Evolutionary conservation across 805 yeast genomes (phyloP).

Genomic region (Sugiyamaella smithiae): DNA sequence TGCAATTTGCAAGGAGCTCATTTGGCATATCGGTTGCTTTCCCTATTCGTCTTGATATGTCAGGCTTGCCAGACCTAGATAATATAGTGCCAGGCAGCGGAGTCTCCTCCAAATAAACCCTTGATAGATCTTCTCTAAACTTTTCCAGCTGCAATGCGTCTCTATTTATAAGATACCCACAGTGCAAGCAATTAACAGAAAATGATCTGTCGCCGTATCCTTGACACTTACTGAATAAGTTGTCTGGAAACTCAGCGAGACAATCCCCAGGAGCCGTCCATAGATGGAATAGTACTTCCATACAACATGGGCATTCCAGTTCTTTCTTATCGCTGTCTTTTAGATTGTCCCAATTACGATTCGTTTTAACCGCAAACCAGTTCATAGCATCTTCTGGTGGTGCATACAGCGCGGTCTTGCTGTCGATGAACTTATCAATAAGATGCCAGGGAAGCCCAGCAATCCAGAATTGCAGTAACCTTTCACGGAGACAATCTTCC

Average conservation of each 20-base stretch:
- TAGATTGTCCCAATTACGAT: slow-evolving; percentile 11
- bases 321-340: not conserved
- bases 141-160: slow-evolving; percentile 3
- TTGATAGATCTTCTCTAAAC: slow-evolving; percentile 6
- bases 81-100: slow-evolving; percentile 14
- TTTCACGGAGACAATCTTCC: slow-evolving; percentile 21
- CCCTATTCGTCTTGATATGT: not conserved
- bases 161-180: slow-evolving; percentile 1
- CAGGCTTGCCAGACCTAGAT: slow-evolving; percentile 2
- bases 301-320: slow-evolving; percentile 10
- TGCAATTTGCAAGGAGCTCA: not conserved
- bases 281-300: not conserved
- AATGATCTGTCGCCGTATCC: slow-evolving; percentile 10
- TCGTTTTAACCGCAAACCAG: slow-evolving; percentile 4
- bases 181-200: slow-evolving; percentile 5
- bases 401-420: not conserved
- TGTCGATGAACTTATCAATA: slow-evolving; percentile 2
- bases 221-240: not conserved
- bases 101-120: not conserved
- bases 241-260: not conserved
- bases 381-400: not conserved
- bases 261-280: not conserved
- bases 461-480: slow-evolving; percentile 5
- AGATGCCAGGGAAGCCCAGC: slow-evolving; percentile 13
- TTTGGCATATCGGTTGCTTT: not conserved